phyloP scores from a whole-genome alignment of 164 flowering plant species.

The Liquidambar formosana region DNA sequence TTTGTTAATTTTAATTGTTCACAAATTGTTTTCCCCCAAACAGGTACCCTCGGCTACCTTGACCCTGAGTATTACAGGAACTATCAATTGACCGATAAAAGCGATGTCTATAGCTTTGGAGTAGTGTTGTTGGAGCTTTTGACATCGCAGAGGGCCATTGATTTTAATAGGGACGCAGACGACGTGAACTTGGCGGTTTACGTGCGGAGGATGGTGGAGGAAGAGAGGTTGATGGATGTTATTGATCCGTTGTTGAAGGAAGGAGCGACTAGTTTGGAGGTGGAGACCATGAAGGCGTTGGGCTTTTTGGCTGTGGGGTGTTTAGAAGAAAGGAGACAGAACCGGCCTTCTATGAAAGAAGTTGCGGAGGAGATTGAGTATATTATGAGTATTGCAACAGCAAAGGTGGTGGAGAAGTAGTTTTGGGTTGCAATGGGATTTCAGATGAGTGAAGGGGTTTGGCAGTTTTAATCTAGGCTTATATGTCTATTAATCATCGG shows the following conservation, averaged over 20 bases:
- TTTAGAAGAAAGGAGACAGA: conserved; percentile 53
- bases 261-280: conserved; percentile 33
- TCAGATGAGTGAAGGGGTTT: too few relatives aligned
- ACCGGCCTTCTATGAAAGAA: conserved; percentile 61
- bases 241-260: conserved; percentile 41
- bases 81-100: conserved; percentile 64
- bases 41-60: conserved; percentile 58
- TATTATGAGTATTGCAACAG: conserved; percentile 39
- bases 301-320: conserved; percentile 55
- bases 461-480: too few relatives aligned
- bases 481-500: too few relatives aligned
- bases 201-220: conserved; percentile 41
- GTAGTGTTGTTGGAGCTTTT: conserved; percentile 57
- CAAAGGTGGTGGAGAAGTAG: conserved; percentile 10
- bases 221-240: conserved; percentile 45
- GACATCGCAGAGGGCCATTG: conserved; percentile 58
- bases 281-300: conserved; percentile 59
- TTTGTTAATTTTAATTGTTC: too few relatives aligned
- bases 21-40: too few relatives aligned
- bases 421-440: too few relatives aligned
- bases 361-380: conserved; percentile 59
- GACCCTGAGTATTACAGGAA: conserved; percentile 66
- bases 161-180: conserved; percentile 41
- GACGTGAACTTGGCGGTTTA: conserved; percentile 57
- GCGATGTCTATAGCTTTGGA: conserved; percentile 70